Evolutionary conservation across 78 protist species (phyloP).

Genomic region (Dictyostelium intermedium): DNA sequence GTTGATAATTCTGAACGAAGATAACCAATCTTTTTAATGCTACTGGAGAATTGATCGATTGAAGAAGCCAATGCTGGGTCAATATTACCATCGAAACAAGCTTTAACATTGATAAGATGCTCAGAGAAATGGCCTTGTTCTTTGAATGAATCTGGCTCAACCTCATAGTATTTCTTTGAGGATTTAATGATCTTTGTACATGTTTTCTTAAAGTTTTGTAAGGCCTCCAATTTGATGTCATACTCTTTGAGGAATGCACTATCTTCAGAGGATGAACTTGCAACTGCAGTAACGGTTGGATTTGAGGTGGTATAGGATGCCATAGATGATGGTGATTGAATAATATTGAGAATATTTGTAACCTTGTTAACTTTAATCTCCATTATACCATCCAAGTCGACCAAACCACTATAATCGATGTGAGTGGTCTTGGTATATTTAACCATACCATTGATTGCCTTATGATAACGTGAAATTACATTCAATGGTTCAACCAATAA

Average conservation of each 20-base stretch:
- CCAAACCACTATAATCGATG: conserved; percentile 36
- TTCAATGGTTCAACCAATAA: conserved; percentile 35
- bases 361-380: conserved; percentile 35
- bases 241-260: conserved; percentile 51
- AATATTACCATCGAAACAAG: conserved; percentile 14
- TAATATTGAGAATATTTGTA: not conserved
- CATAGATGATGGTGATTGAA: not conserved
- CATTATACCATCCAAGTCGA: conserved; percentile 23
- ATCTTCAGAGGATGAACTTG: conserved; percentile 7
- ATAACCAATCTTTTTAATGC: conserved; percentile 46
- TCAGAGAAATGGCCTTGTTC: conserved; percentile 69
- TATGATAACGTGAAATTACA: conserved; percentile 40
- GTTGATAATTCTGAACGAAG: conserved; percentile 32
- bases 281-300: not conserved
- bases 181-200: conserved; percentile 46
- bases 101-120: not conserved
- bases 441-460: conserved; percentile 52
- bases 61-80: conserved; percentile 5
- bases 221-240: conserved; percentile 34
- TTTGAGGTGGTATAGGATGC: not conserved
- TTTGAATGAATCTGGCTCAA: conserved; percentile 53
- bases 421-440: conserved; percentile 64
- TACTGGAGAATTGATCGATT: conserved; percentile 30
- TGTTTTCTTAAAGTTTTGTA: conserved; percentile 49
- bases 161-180: conserved; percentile 63